phyloP scores from a whole-genome alignment of 345 rosid species.

The Gossypium arboreum region DNA sequence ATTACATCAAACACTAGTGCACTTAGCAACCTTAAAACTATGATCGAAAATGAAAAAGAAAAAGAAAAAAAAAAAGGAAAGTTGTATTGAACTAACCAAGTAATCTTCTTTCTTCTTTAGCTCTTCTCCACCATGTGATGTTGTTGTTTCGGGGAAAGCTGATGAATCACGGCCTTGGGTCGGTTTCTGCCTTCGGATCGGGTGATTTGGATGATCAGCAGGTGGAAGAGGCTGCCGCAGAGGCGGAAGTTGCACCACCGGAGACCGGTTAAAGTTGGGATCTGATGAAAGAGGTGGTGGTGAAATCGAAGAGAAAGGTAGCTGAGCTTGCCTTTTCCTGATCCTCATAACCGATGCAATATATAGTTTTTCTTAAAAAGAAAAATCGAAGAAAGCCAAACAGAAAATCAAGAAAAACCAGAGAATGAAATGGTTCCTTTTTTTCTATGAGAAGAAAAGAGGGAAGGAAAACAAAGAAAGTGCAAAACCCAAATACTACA shows the following conservation, averaged over 20 bases:
- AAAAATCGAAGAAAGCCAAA: not conserved
- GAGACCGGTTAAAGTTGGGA: slow-evolving; percentile 52
- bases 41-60: not conserved
- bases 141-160: slow-evolving; percentile 3
- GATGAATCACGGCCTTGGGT: slow-evolving; percentile 19
- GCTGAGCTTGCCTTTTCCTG: slow-evolving; percentile 74
- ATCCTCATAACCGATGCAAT: slow-evolving; percentile 67
- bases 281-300: slow-evolving; percentile 81
- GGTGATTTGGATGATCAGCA: slow-evolving; percentile 38
- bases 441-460: not conserved
- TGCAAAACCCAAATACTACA: slow-evolving; percentile 26
- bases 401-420: not conserved
- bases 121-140: not conserved
- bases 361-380: not conserved
- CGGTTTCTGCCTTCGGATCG: slow-evolving; percentile 25
- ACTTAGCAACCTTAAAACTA: slow-evolving; percentile 18
- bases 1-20: slow-evolving; percentile 37
- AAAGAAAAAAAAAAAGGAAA: not conserved
- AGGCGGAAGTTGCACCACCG: slow-evolving; percentile 51
- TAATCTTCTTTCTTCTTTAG: slow-evolving; percentile 24
- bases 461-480: slow-evolving; percentile 17
- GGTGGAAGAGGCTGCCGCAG: slow-evolving; percentile 17
- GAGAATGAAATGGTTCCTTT: not conserved
- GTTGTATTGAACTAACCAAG: slow-evolving; percentile 30
- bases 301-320: slow-evolving; percentile 69